Conservation (phyloP, 768 basidiomycete species). For the Amanita polypyramis region DNA sequence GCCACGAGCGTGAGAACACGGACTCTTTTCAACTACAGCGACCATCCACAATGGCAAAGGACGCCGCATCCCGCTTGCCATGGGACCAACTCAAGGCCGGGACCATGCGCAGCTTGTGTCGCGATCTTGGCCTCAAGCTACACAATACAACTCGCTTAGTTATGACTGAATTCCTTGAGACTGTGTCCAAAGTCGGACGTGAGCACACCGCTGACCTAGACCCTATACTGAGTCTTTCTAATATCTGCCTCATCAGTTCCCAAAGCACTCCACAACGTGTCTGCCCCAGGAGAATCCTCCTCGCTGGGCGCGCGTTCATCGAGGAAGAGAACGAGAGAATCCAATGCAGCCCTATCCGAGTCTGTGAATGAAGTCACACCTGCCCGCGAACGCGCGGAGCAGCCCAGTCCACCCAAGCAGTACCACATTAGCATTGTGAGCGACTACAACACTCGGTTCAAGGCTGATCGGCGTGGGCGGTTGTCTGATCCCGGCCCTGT, state of each 20-base stretch:
- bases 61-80: not conserved
- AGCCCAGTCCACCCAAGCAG: not conserved
- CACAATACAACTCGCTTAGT: not conserved
- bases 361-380: no score
- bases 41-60: not conserved
- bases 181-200: constrained; percentile 6
- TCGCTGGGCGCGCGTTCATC: not conserved
- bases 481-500: constrained; percentile 2
- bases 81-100: constrained; percentile 4
- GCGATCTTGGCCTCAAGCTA: constrained; percentile 5
- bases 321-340: not conserved
- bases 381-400: not conserved
- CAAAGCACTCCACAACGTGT: not conserved
- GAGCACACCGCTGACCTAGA: not conserved
- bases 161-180: constrained; percentile 1
- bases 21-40: not conserved
- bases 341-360: not conserved
- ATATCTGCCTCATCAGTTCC: not conserved
- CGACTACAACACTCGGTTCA: constrained; percentile 8
- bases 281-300: not conserved
- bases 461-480: not conserved
- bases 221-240: not conserved
- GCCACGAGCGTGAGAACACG: not conserved
- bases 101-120: constrained; percentile 6
- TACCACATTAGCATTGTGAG: not conserved